phyloP scores from a whole-genome alignment of 192 early-diverging fungal species.

The Podila epicladia region DNA sequence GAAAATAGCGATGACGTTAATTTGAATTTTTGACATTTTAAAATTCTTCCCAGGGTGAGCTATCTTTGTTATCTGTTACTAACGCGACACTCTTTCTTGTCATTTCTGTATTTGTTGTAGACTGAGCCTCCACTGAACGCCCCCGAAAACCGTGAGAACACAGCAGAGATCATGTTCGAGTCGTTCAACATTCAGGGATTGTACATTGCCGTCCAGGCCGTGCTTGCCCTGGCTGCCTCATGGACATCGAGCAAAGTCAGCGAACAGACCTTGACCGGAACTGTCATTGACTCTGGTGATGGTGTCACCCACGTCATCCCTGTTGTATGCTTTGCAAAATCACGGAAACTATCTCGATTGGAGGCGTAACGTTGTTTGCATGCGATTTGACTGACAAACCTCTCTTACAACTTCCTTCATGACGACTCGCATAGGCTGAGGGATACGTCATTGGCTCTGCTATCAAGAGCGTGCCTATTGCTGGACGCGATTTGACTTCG shows the following conservation, averaged over 20 bases:
- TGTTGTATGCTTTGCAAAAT: constrained; percentile 69
- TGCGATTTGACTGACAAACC: background rate
- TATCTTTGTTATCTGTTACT: no score
- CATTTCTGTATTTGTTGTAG: constrained; percentile 49
- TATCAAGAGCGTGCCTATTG: constrained; percentile 99
- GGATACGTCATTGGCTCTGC: constrained; percentile 98
- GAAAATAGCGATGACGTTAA: no score
- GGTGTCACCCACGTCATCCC: constrained; percentile 99
- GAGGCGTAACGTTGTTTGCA: background rate
- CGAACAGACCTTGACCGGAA: constrained; percentile 94
- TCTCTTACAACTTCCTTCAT: background rate
- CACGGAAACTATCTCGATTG: background rate
- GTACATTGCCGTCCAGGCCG: constrained; percentile 99
- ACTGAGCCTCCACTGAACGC: constrained; percentile 98
- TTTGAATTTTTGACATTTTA: no score
- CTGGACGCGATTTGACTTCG: constrained; percentile 95
- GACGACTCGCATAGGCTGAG: constrained; percentile 73
- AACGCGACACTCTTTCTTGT: background rate
- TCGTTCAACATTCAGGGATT: constrained; percentile 98
- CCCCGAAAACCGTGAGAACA: constrained; percentile 98
- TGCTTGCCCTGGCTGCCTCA: constrained; percentile 94
- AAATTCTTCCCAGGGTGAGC: no score
- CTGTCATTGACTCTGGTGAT: constrained; percentile 98
- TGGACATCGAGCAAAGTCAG: constrained; percentile 89
- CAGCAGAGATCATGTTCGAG: constrained; percentile 99